Evolutionary conservation across 2,329 filamentous ascomycete genomes (phyloP).

Genomic region (Spiromastix sp.): DNA sequence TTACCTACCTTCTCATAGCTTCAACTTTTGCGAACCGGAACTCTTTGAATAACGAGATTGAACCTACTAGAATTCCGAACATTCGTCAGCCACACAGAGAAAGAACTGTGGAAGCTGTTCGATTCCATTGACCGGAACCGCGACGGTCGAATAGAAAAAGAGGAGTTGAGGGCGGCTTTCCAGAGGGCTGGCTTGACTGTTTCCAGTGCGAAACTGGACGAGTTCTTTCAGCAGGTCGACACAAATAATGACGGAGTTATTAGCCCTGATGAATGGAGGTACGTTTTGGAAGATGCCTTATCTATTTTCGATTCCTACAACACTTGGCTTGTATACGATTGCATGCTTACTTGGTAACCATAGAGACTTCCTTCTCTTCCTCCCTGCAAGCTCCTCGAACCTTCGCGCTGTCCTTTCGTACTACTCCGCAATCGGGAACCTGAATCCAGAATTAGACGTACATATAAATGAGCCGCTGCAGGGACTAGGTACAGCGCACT

Average conservation of each 20-base stretch:
- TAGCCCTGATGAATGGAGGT: slow-evolving; percentile 95
- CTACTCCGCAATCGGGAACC: slow-evolving; percentile 77
- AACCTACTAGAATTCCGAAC: slow-evolving; percentile 71
- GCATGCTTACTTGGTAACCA: not conserved
- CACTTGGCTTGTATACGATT: not conserved
- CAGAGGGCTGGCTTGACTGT: slow-evolving; percentile 67
- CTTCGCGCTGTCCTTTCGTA: slow-evolving; percentile 79
- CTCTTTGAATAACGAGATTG: no score
- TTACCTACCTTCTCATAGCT: no score
- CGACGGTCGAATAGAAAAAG: slow-evolving; percentile 76
- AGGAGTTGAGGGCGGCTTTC: slow-evolving; percentile 74
- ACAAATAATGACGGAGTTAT: slow-evolving; percentile 78
- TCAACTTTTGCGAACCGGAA: no score
- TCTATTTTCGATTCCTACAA: not conserved
- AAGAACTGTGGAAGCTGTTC: slow-evolving; percentile 72
- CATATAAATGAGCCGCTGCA: slow-evolving; percentile 83
- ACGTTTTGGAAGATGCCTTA: slow-evolving; percentile 31
- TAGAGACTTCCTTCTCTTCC: slow-evolving; percentile 87
- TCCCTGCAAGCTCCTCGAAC: slow-evolving; percentile 53
- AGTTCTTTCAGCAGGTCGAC: slow-evolving; percentile 86
- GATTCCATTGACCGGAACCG: slow-evolving; percentile 74
- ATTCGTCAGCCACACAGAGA: slow-evolving; percentile 82
- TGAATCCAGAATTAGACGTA: slow-evolving; percentile 91
- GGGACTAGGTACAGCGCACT: slow-evolving; percentile 69
- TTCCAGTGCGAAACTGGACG: slow-evolving; percentile 63